These are phyloP conservation scores for Volvariella volvacea DNA, from an alignment of 1,284 basidiomycete species.

Conservation along the genomic window DNA sequence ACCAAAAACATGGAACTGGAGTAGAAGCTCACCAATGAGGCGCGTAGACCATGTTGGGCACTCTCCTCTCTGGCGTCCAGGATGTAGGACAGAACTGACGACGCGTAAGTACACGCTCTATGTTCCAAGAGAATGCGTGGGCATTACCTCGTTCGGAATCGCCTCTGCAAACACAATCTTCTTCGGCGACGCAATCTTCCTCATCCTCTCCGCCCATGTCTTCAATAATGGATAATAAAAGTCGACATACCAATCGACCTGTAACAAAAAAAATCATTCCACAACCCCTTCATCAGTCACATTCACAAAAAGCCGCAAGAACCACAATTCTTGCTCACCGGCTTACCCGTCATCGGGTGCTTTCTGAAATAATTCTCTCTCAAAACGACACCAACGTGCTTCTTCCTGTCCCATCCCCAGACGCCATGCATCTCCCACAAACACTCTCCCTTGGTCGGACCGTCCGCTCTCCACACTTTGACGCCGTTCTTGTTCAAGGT, in stretches of 20 bases:
- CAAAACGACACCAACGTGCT: slow-evolving; percentile 68
- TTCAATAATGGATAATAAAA: slow-evolving; percentile 81
- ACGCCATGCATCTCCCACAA: slow-evolving; percentile 91
- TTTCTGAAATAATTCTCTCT: slow-evolving; percentile 84
- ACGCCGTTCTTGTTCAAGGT: slow-evolving; percentile 52
- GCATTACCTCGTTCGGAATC: slow-evolving; percentile 82
- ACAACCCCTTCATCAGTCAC: not conserved
- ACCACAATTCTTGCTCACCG: slow-evolving; percentile 31
- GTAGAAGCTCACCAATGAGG: slow-evolving; percentile 74
- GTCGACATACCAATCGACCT: slow-evolving; percentile 82
- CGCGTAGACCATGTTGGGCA: slow-evolving; percentile 77
- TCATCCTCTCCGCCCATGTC: slow-evolving; percentile 69
- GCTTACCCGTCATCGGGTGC: slow-evolving; percentile 52
- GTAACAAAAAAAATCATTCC: not conserved
- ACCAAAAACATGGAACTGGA: not conserved
- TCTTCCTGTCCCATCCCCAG: slow-evolving; percentile 82
- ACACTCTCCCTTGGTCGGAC: slow-evolving; percentile 67
- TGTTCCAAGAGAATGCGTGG: not conserved
- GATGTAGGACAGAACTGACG: slow-evolving; percentile 68
- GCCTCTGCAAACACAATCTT: slow-evolving; percentile 77
- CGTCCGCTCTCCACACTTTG: slow-evolving; percentile 65
- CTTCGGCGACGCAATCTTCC: slow-evolving; percentile 37
- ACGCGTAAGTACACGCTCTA: not conserved
- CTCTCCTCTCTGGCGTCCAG: slow-evolving; percentile 61
- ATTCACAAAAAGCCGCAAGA: no score